Evolutionary conservation across 139 green algal species (phyloP).

Genomic region (Chlamydomonas eustigma): DNA sequence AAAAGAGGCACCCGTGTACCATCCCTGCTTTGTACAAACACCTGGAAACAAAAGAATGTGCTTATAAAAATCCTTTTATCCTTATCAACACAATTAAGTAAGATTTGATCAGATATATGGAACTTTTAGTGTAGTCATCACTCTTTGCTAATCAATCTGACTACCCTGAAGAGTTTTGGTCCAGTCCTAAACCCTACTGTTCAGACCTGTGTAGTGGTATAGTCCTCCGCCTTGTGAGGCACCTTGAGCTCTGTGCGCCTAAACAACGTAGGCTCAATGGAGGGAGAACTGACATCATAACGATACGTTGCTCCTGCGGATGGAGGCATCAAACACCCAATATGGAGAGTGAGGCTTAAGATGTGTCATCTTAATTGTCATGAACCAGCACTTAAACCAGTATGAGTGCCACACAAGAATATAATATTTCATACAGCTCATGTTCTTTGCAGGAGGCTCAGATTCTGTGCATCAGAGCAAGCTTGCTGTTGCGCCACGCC

Average conservation of each 20-base stretch:
- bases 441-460: too few relatives aligned
- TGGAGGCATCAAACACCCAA: neutral
- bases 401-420: too few relatives aligned
- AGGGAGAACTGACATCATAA: constrained; percentile 34
- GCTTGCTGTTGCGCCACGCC: neutral
- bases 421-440: too few relatives aligned
- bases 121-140: neutral
- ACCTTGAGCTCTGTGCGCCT: constrained; percentile 62
- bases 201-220: constrained; percentile 72
- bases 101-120: neutral
- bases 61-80: too few relatives aligned
- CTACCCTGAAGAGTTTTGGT: too few relatives aligned
- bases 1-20: constrained; percentile 85
- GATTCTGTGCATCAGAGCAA: neutral
- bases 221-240: constrained; percentile 54
- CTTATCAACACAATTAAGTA: too few relatives aligned
- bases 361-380: too few relatives aligned
- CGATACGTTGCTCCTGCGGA: constrained; percentile 56
- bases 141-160: too few relatives aligned
- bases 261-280: constrained; percentile 54
- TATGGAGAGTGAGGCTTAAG: too few relatives aligned
- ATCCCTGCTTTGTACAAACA: constrained; percentile 80
- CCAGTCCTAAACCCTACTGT: too few relatives aligned
- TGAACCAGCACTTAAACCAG: too few relatives aligned
- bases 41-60: too few relatives aligned